Evolutionary conservation across 495 filamentous ascomycete species (phyloP), one percentile per base, ranked within the genome.

Genomic region (Stereocaulon alpinum): DNA sequence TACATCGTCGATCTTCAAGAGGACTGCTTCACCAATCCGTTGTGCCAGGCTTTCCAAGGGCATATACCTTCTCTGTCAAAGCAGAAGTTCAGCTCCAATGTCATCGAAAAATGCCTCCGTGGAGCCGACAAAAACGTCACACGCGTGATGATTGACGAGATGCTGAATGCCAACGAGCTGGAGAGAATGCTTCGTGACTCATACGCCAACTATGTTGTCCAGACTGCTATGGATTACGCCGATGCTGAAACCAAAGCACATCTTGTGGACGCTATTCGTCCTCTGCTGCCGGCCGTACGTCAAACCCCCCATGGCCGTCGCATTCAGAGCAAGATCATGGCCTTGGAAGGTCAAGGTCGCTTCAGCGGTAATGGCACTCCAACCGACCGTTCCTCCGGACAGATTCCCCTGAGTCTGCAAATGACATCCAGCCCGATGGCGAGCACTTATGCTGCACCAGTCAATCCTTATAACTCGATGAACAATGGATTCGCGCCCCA

Each of bases 71-170:
- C 77, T 49, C 76, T 97, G 12, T 95, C 94, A 4, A 93, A 89
- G 73, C 94, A 97, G 72, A 98, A 98, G 72, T 98, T 98, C 75
- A 96, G 91, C 76, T 96, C 92, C 56, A 98, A 98, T 66, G 93
- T 98, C 52, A 89, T 98, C 59, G 93, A 98, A 74, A 97, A 97
- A 72, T 95, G 91, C 68, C 81, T 98, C 49, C 89, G 92, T 30
- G 91, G 86, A 67, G 83, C 89, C 1, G 80, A 85, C 44, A 67
- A 76, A 5, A 70, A 73, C 4, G 83, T 86, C 43, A 89, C 86
- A 65, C 86, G 88, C 64, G 78, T 84, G 62, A 82, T 98, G 73
- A 86, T 95, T 56, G 80, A 86, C 18, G 92, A 96, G 76, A 84
- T 97, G 64, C 75, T 94, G 30, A 67, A 72, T 29, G 79, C 85